A percentile compares a stretch with the other conserved stretches of the same genome.
phyloP scores from a whole-genome alignment of 2,329 filamentous ascomycete species.

The Aureobasidium sp. region DNA sequence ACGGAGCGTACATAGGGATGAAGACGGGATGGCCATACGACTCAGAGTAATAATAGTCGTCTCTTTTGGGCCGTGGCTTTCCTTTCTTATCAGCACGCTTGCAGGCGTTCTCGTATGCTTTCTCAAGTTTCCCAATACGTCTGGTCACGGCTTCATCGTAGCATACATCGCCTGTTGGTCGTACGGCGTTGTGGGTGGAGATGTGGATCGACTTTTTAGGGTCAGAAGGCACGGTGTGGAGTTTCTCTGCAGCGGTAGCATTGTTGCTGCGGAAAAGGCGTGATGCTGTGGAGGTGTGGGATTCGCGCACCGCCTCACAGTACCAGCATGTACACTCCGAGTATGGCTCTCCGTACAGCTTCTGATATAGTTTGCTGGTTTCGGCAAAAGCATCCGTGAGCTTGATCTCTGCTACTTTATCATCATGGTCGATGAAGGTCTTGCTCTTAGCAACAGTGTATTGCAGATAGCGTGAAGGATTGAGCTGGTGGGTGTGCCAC shows the following conservation, averaged over 20 bases:
- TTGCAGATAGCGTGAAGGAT: constrained; percentile 54
- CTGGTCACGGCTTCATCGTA: constrained; percentile 19
- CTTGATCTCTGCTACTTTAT: constrained; percentile 66
- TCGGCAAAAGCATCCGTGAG: constrained; percentile 62
- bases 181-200: constrained; percentile 63
- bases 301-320: constrained; percentile 63
- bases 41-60: constrained; percentile 34
- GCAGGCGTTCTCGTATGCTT: constrained; percentile 46
- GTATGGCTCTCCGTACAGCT: constrained; percentile 58
- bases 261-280: constrained; percentile 41
- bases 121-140: constrained; percentile 41
- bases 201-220: constrained; percentile 59
- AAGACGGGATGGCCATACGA: constrained; percentile 41
- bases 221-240: constrained; percentile 41
- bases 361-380: constrained; percentile 65
- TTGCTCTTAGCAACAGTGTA: constrained; percentile 44
- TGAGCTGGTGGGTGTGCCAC: constrained; percentile 77
- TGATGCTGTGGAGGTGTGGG: constrained; percentile 44
- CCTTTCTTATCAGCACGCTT: constrained; percentile 33
- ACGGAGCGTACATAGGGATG: constrained; percentile 42
- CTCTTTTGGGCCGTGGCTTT: constrained; percentile 28
- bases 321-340: constrained; percentile 78
- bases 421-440: constrained; percentile 72
- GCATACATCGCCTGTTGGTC: constrained; percentile 24
- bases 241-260: constrained; percentile 27